Conservation (phyloP, 148 eudicot genomes). For the Amaranthus hypochondriacus region DNA sequence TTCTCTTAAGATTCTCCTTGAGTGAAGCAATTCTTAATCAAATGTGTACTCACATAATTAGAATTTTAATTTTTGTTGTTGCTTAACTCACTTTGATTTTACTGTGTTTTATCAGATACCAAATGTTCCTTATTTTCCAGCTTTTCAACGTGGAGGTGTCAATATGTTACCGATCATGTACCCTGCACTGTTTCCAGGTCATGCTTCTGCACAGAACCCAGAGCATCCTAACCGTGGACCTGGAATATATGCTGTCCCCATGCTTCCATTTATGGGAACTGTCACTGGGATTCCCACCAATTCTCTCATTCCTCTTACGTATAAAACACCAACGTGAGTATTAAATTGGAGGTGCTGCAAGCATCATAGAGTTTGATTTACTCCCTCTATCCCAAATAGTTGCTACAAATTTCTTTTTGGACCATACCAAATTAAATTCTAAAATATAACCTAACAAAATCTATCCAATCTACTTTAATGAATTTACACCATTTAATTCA, state of each 20-base stretch:
- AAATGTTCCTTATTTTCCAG: constrained; percentile 28
- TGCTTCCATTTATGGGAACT: constrained; percentile 53
- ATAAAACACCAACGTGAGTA: constrained; percentile 81
- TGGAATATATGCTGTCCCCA: constrained; percentile 90
- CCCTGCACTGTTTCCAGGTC: constrained; percentile 66
- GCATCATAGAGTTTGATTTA: not conserved
- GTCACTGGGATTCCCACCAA: constrained; percentile 63
- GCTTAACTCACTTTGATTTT: constrained; percentile 8
- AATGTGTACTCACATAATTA: not conserved
- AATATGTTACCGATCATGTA: constrained; percentile 68
- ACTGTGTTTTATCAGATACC: constrained; percentile 37
- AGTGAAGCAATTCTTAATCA: too few species aligned
- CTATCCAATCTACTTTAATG: too few species aligned
- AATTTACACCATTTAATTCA: too few species aligned
- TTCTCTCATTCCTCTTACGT: constrained; percentile 87
- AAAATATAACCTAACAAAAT: too few species aligned
- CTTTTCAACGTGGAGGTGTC: constrained; percentile 44
- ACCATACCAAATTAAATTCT: too few species aligned
- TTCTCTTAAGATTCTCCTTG: too few species aligned
- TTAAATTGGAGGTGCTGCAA: not conserved
- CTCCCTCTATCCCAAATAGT: not conserved
- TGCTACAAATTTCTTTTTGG: too few species aligned
- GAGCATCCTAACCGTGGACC: constrained; percentile 73
- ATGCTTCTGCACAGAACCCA: constrained; percentile 46
- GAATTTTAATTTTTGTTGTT: not conserved